Base-by-base conservation (phyloP, 2,329 filamentous ascomycete species). In the Fusarium tjaetaba region DNA sequence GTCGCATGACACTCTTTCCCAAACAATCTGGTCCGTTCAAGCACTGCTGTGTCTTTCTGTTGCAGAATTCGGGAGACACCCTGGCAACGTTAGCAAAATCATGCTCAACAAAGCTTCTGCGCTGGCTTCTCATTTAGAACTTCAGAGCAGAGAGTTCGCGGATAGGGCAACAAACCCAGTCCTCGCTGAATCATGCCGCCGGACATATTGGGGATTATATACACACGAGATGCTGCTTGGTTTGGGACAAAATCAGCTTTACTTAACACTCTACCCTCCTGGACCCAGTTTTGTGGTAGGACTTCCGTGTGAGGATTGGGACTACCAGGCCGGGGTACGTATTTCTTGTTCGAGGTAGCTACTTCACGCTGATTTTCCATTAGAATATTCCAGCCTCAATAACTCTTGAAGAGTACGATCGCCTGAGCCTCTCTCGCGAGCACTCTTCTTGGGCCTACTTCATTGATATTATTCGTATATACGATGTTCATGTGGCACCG, bases 191-290 rank as follows among this genome's bases (percentile, higher is more conserved):
- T 78, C 76, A 11, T 75, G 70, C 30, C 67, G 76, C 46, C 68
- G 76, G 36, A 76, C 76, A 18, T 78, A 78, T 48, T 78, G 75
- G 76, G 76, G 63, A 11, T 42, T 78, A 15, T 78, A 75, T 41
- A 36, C 70, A 11, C 72, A 78, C n/a, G 73, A 71, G 4, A 70
- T 71, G 20, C 32, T 78, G 34, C 61, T 75, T 15, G 63, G 38
- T 26, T 68, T 77, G 15, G 70, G 70, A 41, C 65, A 71, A 26
- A 55, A 66, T 28, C 32, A 61, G 5, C 45, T 52, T 11, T 49
- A 66, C 39, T 70, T 70, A 49, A 64, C 59, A 11, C 61, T 74
- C 32, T 71, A 60, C 55, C 48, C 46, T 10, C 57, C 49, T 5
- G 24, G 39, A 4, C 49, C 63, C 26, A 45, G 7, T n/a, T 26